Evolutionary conservation across 495 filamentous ascomycete species (phyloP), one percentile per base, ranked within the genome.

Genomic region (Penicillium longicatenatum): DNA sequence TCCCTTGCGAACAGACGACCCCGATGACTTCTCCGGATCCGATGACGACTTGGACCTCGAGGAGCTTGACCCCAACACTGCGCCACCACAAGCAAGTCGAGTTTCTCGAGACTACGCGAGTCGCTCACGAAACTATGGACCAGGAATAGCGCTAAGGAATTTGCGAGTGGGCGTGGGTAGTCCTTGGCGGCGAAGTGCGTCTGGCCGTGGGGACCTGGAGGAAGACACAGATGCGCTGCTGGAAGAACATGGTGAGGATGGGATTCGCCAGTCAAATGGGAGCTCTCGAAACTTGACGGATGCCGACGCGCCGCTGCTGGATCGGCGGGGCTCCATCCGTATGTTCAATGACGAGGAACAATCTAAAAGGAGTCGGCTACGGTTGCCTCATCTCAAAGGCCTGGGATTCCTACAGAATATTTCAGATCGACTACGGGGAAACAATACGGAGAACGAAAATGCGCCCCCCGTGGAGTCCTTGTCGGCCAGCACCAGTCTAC

Each of bases 81-180:
- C 76, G 22, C 59, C 71, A 33, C 69, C 70, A 22, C 72, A 79
- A 24, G 41, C 62, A 12, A 52, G 79, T 17, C 66, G 75, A 44
- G 69, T 73, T 6, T 77, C 75, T 46, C 67, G 72, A 31, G 76
- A 80, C 45, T 71, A 78, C 31, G 66, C 71, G 47, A 62, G 63
- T 55, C 58, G 55, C 60, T 64, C 73, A 72, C 61, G 75, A 76
- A 70, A 74, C 59, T 74, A 75, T 70, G 75, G 78, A 31, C 79
- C 86, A 39, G 78, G 82, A 26, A 92, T 91, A 62, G 86, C 89
- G 17, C 67, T 92, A 56, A 82, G 87, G 33, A 90, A 84, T 63
- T 73, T 92, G 65, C 86, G 88, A 54, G 84, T 86, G 67, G 84
- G 87, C 59, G 70, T 82, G 69, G 70, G 86, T 77, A 79, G 83